phyloP scores from a whole-genome alignment of 495 filamentous ascomycete genomes.

The Tetracladium marchalianum region DNA sequence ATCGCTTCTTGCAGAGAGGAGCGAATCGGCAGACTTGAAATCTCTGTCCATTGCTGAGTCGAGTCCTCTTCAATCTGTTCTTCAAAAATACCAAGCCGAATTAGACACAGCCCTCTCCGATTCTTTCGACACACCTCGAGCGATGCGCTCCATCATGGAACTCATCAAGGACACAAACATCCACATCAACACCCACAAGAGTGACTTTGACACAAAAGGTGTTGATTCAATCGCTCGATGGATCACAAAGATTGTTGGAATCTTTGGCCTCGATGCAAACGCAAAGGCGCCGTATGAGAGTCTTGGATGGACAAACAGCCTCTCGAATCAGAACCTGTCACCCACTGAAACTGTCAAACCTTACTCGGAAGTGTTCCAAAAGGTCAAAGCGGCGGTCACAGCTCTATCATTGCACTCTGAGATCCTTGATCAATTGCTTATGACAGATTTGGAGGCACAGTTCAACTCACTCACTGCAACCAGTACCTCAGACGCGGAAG shows the following conservation, averaged over 20 bases:
- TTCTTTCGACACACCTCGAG: conserved; percentile 78
- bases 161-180: conserved; percentile 68
- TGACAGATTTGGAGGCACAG: conserved; percentile 25
- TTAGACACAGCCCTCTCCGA: conserved; percentile 64
- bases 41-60: conserved; percentile 4
- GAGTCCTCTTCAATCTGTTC: conserved; percentile 23
- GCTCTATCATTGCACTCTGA: conserved; percentile 23
- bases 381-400: conserved; percentile 28
- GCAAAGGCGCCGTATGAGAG: conserved; percentile 44
- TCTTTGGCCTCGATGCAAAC: conserved; percentile 75
- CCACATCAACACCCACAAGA: conserved; percentile 46
- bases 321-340: conserved; percentile 38
- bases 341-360: conserved; percentile 34
- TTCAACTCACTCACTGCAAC: conserved; percentile 28
- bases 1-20: conserved; percentile 40
- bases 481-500: conserved; percentile 34
- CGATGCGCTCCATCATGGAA: conserved; percentile 63
- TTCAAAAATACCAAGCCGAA: conserved; percentile 55
- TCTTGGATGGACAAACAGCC: conserved; percentile 76
- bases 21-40: conserved; percentile 19
- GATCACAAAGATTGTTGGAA: conserved; percentile 74
- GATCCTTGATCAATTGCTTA: conserved; percentile 18
- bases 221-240: conserved; percentile 59
- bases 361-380: conserved; percentile 28
- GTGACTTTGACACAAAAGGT: conserved; percentile 38